Percentiles rank a stretch among this genome's conserved stretches.
These are phyloP conservation scores for Zygosaccharomyces gambellarensis DNA, from an alignment of 805 yeast species.

Conservation along the genomic window DNA sequence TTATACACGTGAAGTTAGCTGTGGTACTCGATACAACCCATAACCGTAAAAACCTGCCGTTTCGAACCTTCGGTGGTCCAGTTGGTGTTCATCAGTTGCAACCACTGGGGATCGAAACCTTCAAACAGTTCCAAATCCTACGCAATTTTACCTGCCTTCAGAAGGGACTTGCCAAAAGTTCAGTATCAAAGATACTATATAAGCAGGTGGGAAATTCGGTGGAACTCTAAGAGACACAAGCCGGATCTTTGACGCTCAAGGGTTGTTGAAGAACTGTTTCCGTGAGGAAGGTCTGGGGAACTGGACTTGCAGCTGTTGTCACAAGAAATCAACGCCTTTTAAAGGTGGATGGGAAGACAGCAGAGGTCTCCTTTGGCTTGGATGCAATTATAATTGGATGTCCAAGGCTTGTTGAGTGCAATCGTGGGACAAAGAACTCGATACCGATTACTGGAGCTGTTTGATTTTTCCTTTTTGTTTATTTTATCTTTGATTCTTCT, in stretches of 20 bases:
- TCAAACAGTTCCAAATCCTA: constrained; percentile 6
- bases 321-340: constrained; percentile 29
- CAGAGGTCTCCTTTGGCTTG: constrained; percentile 32
- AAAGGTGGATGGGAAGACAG: constrained; percentile 29
- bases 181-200: constrained; percentile 1
- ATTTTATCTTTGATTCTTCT: background rate
- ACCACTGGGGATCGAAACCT: constrained; percentile 1
- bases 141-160: constrained; percentile 5
- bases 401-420: constrained; percentile 36
- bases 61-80: background rate
- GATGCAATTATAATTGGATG: background rate
- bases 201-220: constrained; percentile 39
- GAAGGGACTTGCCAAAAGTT: constrained; percentile 1
- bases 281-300: constrained; percentile 27
- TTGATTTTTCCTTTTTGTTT: constrained; percentile 13
- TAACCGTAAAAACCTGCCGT: background rate
- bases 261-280: constrained; percentile 7
- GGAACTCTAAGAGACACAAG: constrained; percentile 27
- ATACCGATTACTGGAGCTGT: constrained; percentile 36
- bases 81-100: background rate
- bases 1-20: background rate
- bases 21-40: background rate
- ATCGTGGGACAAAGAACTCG: constrained; percentile 37
- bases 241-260: background rate
- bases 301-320: constrained; percentile 25